Conservation (phyloP, 176 grass and related monocot species). For the Bromus sterilis region DNA sequence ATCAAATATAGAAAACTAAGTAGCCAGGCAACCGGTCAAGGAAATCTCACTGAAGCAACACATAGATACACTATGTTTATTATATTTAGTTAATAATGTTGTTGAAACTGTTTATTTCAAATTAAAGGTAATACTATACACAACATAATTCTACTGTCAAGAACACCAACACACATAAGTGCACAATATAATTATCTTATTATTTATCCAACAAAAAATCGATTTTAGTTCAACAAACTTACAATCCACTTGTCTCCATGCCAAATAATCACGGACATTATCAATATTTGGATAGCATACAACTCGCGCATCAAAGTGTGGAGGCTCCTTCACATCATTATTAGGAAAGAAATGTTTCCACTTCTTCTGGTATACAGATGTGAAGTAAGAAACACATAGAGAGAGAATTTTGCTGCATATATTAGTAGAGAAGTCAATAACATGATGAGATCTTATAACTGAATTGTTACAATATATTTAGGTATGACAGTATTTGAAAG, state of each 20-base stretch:
- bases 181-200: too few relatives aligned
- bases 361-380: constrained; percentile 59
- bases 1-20: too few relatives aligned
- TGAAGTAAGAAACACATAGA: constrained; percentile 67
- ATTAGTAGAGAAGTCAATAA: constrained; percentile 22
- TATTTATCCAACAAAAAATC: too few relatives aligned
- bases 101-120: too few relatives aligned
- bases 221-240: constrained; percentile 1
- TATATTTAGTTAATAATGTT: too few relatives aligned
- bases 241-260: background rate
- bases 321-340: constrained; percentile 49
- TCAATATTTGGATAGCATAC: too few relatives aligned
- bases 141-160: too few relatives aligned
- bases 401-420: constrained; percentile 65
- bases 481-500: background rate
- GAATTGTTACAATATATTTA: background rate
- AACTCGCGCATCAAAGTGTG: constrained; percentile 73
- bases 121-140: too few relatives aligned
- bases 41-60: too few relatives aligned
- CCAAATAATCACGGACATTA: background rate
- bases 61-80: too few relatives aligned
- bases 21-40: too few relatives aligned
- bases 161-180: too few relatives aligned
- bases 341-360: constrained; percentile 75
- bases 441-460: background rate